Base-by-base conservation (phyloP, 2,329 filamentous ascomycete species). In the Epicoccum sorghinum region DNA sequence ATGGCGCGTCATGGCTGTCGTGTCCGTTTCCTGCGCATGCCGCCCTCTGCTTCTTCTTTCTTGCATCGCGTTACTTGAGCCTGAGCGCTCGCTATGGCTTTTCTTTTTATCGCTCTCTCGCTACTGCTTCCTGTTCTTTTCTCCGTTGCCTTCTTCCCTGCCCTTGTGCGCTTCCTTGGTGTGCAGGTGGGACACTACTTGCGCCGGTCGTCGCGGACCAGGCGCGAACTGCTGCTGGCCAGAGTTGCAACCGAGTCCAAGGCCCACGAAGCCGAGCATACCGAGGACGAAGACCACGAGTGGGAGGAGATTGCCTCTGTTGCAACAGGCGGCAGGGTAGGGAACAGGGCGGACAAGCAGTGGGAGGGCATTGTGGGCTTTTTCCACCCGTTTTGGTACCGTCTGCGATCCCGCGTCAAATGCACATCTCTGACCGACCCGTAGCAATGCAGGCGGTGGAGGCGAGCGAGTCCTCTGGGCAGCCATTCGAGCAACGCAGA, bases 401-500 rank as follows among this genome's bases (percentile, higher is more conserved):
- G 83, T 70, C 22, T 9, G 27, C 2, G 36, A 8, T 24, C 13
- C 3, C n/a, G 7, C 3, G 12, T 13, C 1, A 7, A 7, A 2
- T 7, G 25, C 10, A 25, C 23, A 37, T 67, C 22, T 36, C 68
- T 74, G 36, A 73, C 54, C 51, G 29, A 18, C 10, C n/a, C 24
- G 32, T 57, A 95, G 90, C 77, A 98, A 99, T 79, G 95, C 95
- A 45, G 95, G 95, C 50, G 95, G 95, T 25, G 95, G 95, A 57
- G 95, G 95, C 59, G 95, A 99, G 77, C 84, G 95, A 73, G 95
- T 99, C 38, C 85, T 99, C 24, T 99, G 96, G 91, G 93, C 93
- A 51, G 95, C 95, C 9, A 90, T 99, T 57, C 86, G 91, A 56
- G 91, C 93, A 36, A 97, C 91, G 2, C 95, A 98, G 77, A 84